A percentile compares a stretch with the other conserved stretches of the same genome.
Conservation (phyloP, 1,284 basidiomycete genomes). For the Marasmius fiardii region DNA sequence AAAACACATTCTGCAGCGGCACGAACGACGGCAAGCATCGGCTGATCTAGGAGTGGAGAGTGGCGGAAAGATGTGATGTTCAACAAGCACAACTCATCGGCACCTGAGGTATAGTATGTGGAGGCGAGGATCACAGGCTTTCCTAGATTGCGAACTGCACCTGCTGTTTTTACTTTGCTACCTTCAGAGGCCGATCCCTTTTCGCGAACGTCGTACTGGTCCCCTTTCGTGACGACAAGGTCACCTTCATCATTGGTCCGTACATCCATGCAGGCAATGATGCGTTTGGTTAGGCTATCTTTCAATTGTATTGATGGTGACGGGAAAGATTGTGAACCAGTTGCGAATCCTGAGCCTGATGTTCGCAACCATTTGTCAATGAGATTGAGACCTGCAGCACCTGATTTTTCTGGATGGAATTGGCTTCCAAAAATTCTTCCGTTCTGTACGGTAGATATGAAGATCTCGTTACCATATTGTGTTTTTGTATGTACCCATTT, state of each 20-base stretch:
- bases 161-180: constrained; percentile 44
- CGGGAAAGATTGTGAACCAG: constrained; percentile 24
- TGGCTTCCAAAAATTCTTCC: constrained; percentile 93
- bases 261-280: constrained; percentile 98
- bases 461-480: constrained; percentile 93
- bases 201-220: constrained; percentile 98
- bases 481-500: constrained; percentile 86
- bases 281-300: constrained; percentile 85
- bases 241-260: constrained; percentile 96
- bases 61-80: constrained; percentile 99
- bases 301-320: constrained; percentile 32
- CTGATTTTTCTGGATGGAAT: constrained; percentile 99
- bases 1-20: constrained; percentile 89
- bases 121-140: constrained; percentile 93
- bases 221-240: constrained; percentile 98
- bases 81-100: constrained; percentile 96
- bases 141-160: constrained; percentile 94
- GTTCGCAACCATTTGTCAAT: constrained; percentile 82
- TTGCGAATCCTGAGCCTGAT: constrained; percentile 37
- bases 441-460: constrained; percentile 82
- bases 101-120: constrained; percentile 86
- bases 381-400: constrained; percentile 83
- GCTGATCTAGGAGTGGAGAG: constrained; percentile 93
- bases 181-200: constrained; percentile 38
- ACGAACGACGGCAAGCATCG: constrained; percentile 95